Evolutionary conservation across 352 stramenopile species (phyloP), one percentile per base, ranked within the genome.

Genomic region (Phytophthora melonis): DNA sequence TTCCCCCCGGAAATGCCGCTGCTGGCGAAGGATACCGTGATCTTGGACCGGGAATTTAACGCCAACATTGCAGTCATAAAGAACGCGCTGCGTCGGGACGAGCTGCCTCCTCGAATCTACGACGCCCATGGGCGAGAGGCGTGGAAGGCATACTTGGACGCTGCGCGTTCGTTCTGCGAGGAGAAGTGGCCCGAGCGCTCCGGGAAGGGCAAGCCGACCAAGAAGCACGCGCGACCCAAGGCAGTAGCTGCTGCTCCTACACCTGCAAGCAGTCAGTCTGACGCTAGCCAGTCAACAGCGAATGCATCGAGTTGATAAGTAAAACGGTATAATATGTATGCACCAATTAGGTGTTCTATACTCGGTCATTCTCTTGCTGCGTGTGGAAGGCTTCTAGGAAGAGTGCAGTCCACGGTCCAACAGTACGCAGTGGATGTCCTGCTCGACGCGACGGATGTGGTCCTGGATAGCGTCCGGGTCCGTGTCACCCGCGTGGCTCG

Each of bases 111-210:
- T 53, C 72, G 75, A 9, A 80, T 81, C 39, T 79, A 73, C 58
- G 68, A 83, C 49, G 64, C 72, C 11, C 53, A 73, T 34, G 68
- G 66, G 6, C 58, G 59, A 68, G 70, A 79, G 58, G 62, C 67
- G 9, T 93, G 87, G 87, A 72, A 69, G 21, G 11, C 62, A 3
- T 79, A 88, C 23, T 34, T 87, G 16, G 62, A 75, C 10, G 74
- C 80, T 5, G 68, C 84, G 11, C 80, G 75, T 9, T 63, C 63
- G 4, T 91, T 88, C 55, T 93, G 87, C 41, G 87, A 93, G 72
- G 77, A 83, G 6, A 82, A 80, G 53, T 93, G 87, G 87, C 85
- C 85, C 5, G 83, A 93, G 47, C 87, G 84, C 16, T 77, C 72
- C 54, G 78, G 83, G 19, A 89, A 89, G 53, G 60, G 68, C 21